A percentile compares a stretch with the other conserved stretches of the same genome.
Conservation (phyloP, 768 basidiomycete species). For the Inosperma sp. region DNA sequence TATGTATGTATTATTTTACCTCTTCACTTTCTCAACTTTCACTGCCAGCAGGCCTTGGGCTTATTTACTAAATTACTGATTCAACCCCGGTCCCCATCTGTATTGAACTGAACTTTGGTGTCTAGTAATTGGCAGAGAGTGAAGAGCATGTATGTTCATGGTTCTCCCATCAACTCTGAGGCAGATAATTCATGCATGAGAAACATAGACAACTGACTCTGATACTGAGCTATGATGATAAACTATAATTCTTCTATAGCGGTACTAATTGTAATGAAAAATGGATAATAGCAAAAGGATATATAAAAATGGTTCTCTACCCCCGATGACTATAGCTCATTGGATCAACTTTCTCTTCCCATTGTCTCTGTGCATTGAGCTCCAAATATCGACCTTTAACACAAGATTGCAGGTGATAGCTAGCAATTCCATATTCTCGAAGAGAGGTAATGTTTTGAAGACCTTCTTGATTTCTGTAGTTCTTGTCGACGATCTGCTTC, state of each 20-base stretch:
- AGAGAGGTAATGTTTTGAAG: neutral
- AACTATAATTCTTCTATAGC: no score
- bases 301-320: no score
- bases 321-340: no score
- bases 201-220: no score
- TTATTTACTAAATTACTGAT: conserved; percentile 80
- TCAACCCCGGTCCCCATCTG: conserved; percentile 80
- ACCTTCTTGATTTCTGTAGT: neutral
- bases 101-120: conserved; percentile 84
- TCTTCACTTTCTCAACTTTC: conserved; percentile 49
- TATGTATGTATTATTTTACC: conserved; percentile 31
- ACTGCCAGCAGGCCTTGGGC: conserved; percentile 73
- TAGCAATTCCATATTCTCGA: conserved; percentile 2
- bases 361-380: neutral
- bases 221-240: no score
- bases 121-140: no score
- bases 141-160: no score
- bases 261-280: no score
- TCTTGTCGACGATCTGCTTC: neutral
- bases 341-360: conserved; percentile 3
- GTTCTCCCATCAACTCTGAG: no score
- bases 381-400: neutral
- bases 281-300: no score
- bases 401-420: neutral
- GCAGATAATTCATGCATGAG: no score